A percentile compares a stretch with the other conserved stretches of the same genome.
Conservation (phyloP, 495 filamentous ascomycete genomes). For the Aspergillus diversus region DNA sequence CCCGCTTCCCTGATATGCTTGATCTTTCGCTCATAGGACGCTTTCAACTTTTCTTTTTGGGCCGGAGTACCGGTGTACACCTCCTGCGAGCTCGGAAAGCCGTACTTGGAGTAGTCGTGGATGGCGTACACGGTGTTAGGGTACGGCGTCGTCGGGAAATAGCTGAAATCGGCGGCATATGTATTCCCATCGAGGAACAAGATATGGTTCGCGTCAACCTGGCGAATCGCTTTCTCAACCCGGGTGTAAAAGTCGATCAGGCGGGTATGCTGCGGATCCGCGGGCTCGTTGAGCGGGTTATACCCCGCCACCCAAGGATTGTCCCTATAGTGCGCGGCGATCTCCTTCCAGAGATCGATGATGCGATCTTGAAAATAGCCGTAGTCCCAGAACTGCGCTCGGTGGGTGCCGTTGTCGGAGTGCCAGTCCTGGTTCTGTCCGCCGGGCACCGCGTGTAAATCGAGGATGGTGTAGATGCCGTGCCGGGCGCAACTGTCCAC, state of each 20-base stretch:
- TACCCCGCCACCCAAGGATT: slow-evolving; percentile 59
- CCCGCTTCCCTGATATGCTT: slow-evolving; percentile 52
- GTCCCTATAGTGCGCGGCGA: slow-evolving; percentile 53
- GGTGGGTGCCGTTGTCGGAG: slow-evolving; percentile 48
- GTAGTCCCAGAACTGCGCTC: slow-evolving; percentile 60
- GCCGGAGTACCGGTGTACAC: slow-evolving; percentile 46
- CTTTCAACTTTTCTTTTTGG: slow-evolving; percentile 46
- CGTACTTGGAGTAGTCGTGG: slow-evolving; percentile 56
- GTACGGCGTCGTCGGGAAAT: slow-evolving; percentile 34
- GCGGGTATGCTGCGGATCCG: slow-evolving; percentile 52
- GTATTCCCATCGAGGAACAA: slow-evolving; percentile 64
- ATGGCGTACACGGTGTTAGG: slow-evolving; percentile 58
- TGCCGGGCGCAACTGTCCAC: slow-evolving; percentile 51
- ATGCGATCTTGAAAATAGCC: slow-evolving; percentile 57
- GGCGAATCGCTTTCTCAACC: slow-evolving; percentile 54
- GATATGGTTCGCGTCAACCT: slow-evolving; percentile 58
- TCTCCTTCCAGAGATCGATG: slow-evolving; percentile 54
- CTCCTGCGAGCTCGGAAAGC: slow-evolving; percentile 49
- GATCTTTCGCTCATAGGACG: slow-evolving; percentile 51
- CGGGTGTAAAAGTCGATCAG: slow-evolving; percentile 55
- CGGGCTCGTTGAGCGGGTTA: slow-evolving; percentile 63
- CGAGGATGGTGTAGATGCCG: slow-evolving; percentile 57
- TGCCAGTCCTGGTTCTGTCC: slow-evolving; percentile 66
- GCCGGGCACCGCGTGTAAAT: slow-evolving; percentile 61
- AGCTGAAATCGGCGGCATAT: slow-evolving; percentile 50